phyloP scores from a whole-genome alignment of 768 basidiomycete species.

The Cystobasidium tubakii region DNA sequence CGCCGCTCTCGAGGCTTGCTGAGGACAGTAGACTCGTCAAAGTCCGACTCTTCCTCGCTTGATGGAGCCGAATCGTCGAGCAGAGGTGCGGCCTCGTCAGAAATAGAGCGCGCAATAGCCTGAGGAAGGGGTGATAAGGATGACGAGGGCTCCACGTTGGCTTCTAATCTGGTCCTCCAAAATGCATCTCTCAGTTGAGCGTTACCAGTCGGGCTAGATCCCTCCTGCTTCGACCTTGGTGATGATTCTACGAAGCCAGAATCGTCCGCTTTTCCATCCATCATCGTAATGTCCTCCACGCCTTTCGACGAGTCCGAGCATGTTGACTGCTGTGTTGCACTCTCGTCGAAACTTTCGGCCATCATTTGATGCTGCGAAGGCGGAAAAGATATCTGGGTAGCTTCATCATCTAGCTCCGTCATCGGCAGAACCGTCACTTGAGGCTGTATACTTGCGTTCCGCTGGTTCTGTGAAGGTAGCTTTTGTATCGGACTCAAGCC shows the following conservation, averaged over 20 bases:
- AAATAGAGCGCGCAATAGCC: no score
- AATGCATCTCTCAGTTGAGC: neutral
- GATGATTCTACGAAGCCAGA: neutral
- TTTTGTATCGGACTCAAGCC: neutral
- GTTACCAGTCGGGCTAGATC: neutral
- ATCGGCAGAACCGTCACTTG: neutral
- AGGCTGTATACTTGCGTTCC: neutral
- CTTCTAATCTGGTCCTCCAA: neutral
- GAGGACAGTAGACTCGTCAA: neutral
- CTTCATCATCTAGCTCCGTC: slow-evolving; percentile 7
- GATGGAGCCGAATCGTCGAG: neutral
- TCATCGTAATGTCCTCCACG: neutral
- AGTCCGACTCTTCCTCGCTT: neutral
- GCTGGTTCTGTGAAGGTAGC: neutral
- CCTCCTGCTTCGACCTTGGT: neutral
- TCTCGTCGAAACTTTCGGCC: slow-evolving; percentile 9
- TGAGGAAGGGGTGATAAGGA: neutral
- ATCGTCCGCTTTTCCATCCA: neutral
- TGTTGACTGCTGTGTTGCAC: slow-evolving; percentile 4
- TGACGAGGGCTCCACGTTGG: neutral
- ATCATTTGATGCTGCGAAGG: neutral
- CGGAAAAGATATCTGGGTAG: neutral
- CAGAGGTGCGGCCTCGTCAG: no score
- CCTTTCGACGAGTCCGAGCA: neutral
- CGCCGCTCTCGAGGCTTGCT: neutral